Conservation (phyloP, 2,329 filamentous ascomycete species). For the Neofusicoccum umdonicola region DNA sequence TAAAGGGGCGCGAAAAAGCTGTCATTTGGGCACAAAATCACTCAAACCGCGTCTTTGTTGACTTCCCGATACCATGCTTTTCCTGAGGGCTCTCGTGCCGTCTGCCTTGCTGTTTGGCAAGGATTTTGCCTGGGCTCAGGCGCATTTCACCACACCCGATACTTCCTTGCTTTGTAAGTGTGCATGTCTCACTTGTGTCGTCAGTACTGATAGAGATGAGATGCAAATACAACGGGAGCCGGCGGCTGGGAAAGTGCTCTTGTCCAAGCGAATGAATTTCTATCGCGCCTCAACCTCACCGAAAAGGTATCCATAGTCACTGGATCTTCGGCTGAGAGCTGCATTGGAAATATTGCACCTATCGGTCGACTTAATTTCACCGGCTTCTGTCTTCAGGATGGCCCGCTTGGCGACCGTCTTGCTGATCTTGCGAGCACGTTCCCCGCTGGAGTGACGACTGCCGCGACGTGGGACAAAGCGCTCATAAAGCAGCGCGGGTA, state of each 20-base stretch:
- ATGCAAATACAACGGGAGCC: constrained; percentile 13
- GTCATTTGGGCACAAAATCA: too few relatives aligned
- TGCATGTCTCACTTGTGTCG: not conserved
- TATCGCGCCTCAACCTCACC: constrained; percentile 34
- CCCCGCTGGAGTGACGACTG: constrained; percentile 36
- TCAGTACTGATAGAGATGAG: not conserved
- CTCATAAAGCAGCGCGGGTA: constrained; percentile 33
- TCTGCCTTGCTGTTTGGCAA: not conserved
- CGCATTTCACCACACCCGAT: not conserved
- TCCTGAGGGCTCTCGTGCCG: not conserved
- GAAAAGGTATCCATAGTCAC: constrained; percentile 38
- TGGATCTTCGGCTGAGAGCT: constrained; percentile 19
- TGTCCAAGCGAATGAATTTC: constrained; percentile 32
- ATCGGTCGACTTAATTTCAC: constrained; percentile 38
- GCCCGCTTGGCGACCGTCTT: constrained; percentile 23
- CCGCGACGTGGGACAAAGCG: constrained; percentile 40
- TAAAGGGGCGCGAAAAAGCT: too few relatives aligned
- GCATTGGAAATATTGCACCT: constrained; percentile 34
- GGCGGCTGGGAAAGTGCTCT: constrained; percentile 37
- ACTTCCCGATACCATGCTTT: too few relatives aligned
- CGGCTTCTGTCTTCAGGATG: constrained; percentile 42
- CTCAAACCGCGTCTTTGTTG: too few relatives aligned
- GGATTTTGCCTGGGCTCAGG: not conserved
- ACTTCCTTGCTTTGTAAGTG: not conserved
- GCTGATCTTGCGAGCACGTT: constrained; percentile 33